phyloP scores from a whole-genome alignment of 2,329 filamentous ascomycete species.

The Botrytis tulipae region DNA sequence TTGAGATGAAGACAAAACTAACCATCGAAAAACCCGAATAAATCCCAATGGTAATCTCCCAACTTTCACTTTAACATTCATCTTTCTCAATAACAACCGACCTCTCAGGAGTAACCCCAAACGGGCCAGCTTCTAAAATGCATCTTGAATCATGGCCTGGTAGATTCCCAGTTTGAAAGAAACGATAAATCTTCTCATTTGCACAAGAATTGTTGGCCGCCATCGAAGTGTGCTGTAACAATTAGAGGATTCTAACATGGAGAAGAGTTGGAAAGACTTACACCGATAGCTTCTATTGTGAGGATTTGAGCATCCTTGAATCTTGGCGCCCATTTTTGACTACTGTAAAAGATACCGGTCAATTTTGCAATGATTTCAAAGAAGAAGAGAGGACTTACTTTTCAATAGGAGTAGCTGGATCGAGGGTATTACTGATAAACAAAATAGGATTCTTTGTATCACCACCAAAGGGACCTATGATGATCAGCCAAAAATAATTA shows the following conservation, averaged over 20 bases:
- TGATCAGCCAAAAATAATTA: neutral
- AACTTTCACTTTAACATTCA: too few species aligned
- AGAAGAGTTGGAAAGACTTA: constrained; percentile 40
- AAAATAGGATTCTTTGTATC: constrained; percentile 40
- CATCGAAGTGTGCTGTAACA: constrained; percentile 19
- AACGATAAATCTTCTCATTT: constrained; percentile 22
- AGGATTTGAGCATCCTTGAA: constrained; percentile 48
- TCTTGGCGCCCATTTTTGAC: constrained; percentile 32
- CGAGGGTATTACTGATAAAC: constrained; percentile 39
- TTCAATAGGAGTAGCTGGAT: constrained; percentile 37
- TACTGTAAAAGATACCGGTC: constrained; percentile 21
- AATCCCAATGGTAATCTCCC: neutral
- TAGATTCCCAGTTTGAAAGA: constrained; percentile 23
- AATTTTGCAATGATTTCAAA: neutral
- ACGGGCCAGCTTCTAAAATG: constrained; percentile 24
- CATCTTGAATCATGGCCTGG: constrained; percentile 22
- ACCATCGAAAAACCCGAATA: neutral
- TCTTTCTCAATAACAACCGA: too few species aligned
- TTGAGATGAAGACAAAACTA: neutral
- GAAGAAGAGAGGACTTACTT: constrained; percentile 20
- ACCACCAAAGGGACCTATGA: constrained; percentile 36
- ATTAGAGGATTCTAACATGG: neutral
- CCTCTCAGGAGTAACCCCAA: neutral
- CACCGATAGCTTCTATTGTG: constrained; percentile 49
- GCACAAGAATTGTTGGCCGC: constrained; percentile 21